Base-by-base conservation (phyloP, 2,329 filamentous ascomycete genomes). In the Cercospora sojina region DNA sequence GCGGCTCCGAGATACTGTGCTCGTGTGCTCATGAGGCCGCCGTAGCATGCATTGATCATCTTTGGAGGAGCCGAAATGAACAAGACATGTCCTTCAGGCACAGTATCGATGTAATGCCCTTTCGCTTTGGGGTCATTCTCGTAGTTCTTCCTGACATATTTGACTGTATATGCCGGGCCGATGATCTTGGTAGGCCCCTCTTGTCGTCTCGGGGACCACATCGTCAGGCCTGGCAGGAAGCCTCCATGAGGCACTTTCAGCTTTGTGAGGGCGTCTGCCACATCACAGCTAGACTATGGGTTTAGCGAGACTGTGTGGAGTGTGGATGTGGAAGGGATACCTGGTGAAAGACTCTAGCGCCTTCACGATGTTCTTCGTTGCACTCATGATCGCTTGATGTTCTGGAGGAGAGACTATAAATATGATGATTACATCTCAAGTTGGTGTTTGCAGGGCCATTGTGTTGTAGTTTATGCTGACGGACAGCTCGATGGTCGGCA, bases 111-210 rank as follows among this genome's bases (percentile, higher is more conserved):
- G 82, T 85, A 86, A 66, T 85, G 83, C 0, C 76, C 78, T 10
- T 78, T 71, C 23, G 79, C 75, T 70, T 83, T 84, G 0, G 83
- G 81, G 5, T 78, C 77, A 43, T 71, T 73, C 9, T 82, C 79
- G 67, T 85, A 82, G 56, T 79, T 78, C 55, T 83, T 77, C 3
- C 78, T 78, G 13, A 81, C 83, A 69, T 85, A 86, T 69, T 82
- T 79, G 59, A 87, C 84, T 0, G 84, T 86, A 69, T 84, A 85
- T 5, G 83, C 85, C 10, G 82, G 84, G 3, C 85, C 85, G 20
- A 84, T 78, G 64, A 87, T 83, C 74, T 84, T 86, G 47, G 84
- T 84, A 10, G 76, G 69, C 5, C 83, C 84, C 20, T 79, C 79
- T 75, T 85, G 83, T 43, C 81, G 80, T 59, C 80, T 63, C 4